Base-by-base conservation (phyloP, 2,329 filamentous ascomycete species). In the Fusarium veterinarium region DNA sequence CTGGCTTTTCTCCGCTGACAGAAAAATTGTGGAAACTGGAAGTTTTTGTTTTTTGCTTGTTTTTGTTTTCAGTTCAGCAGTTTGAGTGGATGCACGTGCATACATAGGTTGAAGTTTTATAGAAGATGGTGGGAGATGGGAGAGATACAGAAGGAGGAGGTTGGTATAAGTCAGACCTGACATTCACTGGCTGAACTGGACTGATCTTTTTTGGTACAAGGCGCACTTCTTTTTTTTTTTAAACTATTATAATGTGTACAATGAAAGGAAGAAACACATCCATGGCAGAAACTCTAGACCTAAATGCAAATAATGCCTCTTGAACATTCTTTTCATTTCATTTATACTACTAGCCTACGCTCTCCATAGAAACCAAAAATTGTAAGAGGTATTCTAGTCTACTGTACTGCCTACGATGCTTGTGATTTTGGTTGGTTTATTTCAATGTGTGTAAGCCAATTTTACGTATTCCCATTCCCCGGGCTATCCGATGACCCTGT, bases 191-290 rank as follows among this genome's bases (percentile, higher is more conserved):
- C 60, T 74, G 67, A 72, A 74, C 67, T 74, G 71, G 71, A 59
- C 63, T 72, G 71, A 60, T 61, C 23, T 59, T 60, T 72, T 58
- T 53, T 72, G 51, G 67, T 53, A 69, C 59, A 65, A 74, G 70
- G 71, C 71, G 71, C 70, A 68, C 62, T 62, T 63, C 52, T 61
- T 17, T 23, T 45, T 67, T 66, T n/a, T 63, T 61, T 42, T 46
- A 69, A 60, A 57, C 71, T 72, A 76, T 75, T 68, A 57, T 77
- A 77, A 77, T 77, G 75, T 77, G 75, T 77, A 77, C 74, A 77
- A 77, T 69, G 75, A 77, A 71, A 70, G 73, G 67, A 74, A 68
- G 59, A 31, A 72, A 72, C 63, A 76, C 67, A 53, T 41, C 35
- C 49, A 77, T 72, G 71, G 72, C 62, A 75, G 62, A 45, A 71